A percentile compares a stretch with the other conserved stretches of the same genome.
Evolutionary conservation across 2,329 filamentous ascomycete genomes (phyloP).

Genomic region (Pseudocercospora macadamiae): DNA sequence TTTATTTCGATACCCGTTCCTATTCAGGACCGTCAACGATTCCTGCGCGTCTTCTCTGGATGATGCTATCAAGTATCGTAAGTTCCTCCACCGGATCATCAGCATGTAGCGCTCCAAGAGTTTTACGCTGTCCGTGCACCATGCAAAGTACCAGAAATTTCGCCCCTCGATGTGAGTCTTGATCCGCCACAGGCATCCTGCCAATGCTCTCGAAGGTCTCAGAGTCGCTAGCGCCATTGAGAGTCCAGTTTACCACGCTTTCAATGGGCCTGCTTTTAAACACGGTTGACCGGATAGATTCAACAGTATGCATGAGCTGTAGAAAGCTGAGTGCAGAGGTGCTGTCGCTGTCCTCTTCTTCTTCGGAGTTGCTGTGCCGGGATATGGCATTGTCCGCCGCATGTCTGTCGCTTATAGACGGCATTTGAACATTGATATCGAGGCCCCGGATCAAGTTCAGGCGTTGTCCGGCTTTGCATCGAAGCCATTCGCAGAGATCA

Average conservation of each 20-base stretch:
- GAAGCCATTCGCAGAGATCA: conserved; percentile 21
- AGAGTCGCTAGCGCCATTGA: conserved; percentile 21
- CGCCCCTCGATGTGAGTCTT: conserved; percentile 21
- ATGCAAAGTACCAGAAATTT: conserved; percentile 25
- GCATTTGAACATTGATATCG: conserved; percentile 21
- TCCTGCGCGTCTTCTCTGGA: conserved; percentile 6
- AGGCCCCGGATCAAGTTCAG: conserved; percentile 19
- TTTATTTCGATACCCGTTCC: no score
- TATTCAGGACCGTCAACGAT: no score
- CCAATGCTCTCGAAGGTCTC: conserved; percentile 23
- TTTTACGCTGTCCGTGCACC: conserved; percentile 19
- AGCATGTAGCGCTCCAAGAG: conserved; percentile 18
- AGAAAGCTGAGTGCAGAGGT: conserved; percentile 10
- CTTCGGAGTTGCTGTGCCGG: not conserved
- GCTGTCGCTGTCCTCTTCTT: conserved; percentile 4
- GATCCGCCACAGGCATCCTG: conserved; percentile 17
- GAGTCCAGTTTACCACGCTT: conserved; percentile 16
- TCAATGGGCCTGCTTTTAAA: conserved; percentile 10
- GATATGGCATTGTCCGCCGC: not conserved
- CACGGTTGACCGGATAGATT: conserved; percentile 5
- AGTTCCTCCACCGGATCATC: conserved; percentile 9
- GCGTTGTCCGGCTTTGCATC: conserved; percentile 12
- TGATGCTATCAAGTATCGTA: conserved; percentile 8
- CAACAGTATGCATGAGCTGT: conserved; percentile 20
- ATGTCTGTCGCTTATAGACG: conserved; percentile 5